Conservation (phyloP, 305 asterid genomes). For the Fraxinus velutina region DNA sequence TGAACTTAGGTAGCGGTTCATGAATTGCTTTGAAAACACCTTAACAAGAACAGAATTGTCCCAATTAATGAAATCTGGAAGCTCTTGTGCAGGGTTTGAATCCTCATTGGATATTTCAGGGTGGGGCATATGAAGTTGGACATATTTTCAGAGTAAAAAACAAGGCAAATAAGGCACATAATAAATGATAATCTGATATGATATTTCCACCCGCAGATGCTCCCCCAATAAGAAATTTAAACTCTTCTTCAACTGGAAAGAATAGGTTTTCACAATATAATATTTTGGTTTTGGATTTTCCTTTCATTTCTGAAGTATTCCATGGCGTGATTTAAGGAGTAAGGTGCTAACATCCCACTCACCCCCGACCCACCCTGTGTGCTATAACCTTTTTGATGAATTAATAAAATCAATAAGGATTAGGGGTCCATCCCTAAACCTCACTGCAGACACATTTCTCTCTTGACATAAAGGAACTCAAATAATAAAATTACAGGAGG, state of each 20-base stretch:
- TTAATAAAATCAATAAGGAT: background rate
- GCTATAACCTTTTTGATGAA: background rate
- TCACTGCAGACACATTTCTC: background rate
- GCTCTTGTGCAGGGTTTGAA: background rate
- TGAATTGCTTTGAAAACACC: background rate
- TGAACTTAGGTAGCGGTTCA: background rate
- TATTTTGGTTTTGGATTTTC: background rate
- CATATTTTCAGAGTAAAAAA: background rate
- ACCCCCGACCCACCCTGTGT: background rate
- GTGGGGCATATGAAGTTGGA: background rate
- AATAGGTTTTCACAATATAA: background rate
- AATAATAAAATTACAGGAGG: constrained; percentile 25
- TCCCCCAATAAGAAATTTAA: background rate
- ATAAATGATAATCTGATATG: background rate
- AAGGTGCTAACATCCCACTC: background rate
- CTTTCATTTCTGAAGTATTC: background rate
- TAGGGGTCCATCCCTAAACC: background rate
- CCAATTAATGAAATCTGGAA: constrained; percentile 16
- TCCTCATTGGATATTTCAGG: background rate
- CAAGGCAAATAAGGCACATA: background rate
- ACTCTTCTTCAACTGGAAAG: background rate
- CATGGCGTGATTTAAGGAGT: background rate
- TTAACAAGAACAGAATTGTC: background rate
- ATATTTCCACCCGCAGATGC: background rate
- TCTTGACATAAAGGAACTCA: background rate